Evolutionary conservation across 2,329 filamentous ascomycete species (phyloP).

Genomic region (Sarocladium oryzae): DNA sequence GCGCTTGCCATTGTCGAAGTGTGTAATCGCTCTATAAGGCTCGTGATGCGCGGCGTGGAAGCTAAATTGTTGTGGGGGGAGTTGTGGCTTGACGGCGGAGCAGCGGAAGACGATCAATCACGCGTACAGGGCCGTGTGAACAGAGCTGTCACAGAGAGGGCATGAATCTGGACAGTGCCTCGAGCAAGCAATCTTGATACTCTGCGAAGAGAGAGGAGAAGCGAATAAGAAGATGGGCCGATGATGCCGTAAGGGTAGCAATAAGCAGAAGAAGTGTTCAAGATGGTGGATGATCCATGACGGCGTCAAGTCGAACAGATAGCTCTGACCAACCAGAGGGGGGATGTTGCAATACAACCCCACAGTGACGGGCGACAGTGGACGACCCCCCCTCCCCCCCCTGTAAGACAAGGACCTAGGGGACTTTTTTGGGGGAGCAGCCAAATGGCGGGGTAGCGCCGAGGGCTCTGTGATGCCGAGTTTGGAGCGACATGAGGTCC

Average conservation of each 20-base stretch:
- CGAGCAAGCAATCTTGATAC: not conserved
- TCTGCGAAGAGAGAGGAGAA: not conserved
- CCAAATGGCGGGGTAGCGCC: slow-evolving; percentile 1
- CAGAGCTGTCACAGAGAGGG: no score
- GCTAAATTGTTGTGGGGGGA: not conserved
- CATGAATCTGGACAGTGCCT: no score
- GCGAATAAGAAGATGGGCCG: not conserved
- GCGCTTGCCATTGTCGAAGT: slow-evolving; percentile 55
- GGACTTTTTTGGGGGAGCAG: not conserved
- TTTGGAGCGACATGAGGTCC: not conserved
- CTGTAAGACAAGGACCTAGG: no score
- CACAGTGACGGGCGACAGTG: not conserved
- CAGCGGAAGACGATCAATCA: no score
- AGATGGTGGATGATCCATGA: not conserved
- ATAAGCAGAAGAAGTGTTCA: not conserved
- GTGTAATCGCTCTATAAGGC: not conserved
- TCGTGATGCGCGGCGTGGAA: not conserved
- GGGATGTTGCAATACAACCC: slow-evolving; percentile 1
- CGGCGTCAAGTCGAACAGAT: not conserved
- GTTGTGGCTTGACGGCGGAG: no score
- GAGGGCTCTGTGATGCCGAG: not conserved
- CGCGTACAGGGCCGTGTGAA: no score
- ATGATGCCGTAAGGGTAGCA: not conserved
- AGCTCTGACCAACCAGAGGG: not conserved
- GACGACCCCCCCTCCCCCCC: no score